Conservation (phyloP, 2,329 filamentous ascomycete species). For the Blumeria graminis region DNA sequence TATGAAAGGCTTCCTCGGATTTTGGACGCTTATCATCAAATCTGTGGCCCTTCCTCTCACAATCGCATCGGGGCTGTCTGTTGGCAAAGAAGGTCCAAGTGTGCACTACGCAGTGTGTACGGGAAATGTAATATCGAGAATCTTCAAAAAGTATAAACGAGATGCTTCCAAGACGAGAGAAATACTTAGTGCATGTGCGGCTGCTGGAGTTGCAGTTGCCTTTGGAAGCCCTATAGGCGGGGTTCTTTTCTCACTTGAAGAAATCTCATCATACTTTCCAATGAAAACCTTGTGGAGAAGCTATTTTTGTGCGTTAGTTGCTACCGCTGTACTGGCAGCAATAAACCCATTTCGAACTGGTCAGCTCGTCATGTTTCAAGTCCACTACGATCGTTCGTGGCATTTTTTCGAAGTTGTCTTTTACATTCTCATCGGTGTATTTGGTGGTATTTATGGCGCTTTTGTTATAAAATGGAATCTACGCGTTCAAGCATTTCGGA, state of each 20-base stretch:
- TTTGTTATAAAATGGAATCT: slow-evolving; percentile 92
- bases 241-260: slow-evolving; percentile 85
- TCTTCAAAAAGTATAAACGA: slow-evolving; percentile 54
- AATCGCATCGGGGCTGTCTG: slow-evolving; percentile 84
- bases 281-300: slow-evolving; percentile 99
- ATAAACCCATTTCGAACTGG: slow-evolving; percentile 88
- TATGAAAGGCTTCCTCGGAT: slow-evolving; percentile 63
- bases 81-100: slow-evolving; percentile 85
- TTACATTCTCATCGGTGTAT: slow-evolving; percentile 62
- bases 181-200: slow-evolving; percentile 74
- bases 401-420: slow-evolving; percentile 84
- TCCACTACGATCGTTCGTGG: slow-evolving; percentile 79
- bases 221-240: slow-evolving; percentile 58
- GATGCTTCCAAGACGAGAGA: slow-evolving; percentile 38
- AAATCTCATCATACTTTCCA: slow-evolving; percentile 91
- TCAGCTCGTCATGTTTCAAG: slow-evolving; percentile 87
- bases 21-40: slow-evolving; percentile 76
- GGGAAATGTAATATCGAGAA: slow-evolving; percentile 78
- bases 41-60: slow-evolving; percentile 60
- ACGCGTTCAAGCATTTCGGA: slow-evolving; percentile 59
- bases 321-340: slow-evolving; percentile 75
- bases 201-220: slow-evolving; percentile 31
- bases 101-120: slow-evolving; percentile 96
- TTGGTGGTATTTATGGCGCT: slow-evolving; percentile 65
- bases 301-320: slow-evolving; percentile 98